Percentiles rank a stretch among this genome's conserved stretches.
Conservation (phyloP, 1,139 yeast species). For the Zygosaccharomyces sapae region DNA sequence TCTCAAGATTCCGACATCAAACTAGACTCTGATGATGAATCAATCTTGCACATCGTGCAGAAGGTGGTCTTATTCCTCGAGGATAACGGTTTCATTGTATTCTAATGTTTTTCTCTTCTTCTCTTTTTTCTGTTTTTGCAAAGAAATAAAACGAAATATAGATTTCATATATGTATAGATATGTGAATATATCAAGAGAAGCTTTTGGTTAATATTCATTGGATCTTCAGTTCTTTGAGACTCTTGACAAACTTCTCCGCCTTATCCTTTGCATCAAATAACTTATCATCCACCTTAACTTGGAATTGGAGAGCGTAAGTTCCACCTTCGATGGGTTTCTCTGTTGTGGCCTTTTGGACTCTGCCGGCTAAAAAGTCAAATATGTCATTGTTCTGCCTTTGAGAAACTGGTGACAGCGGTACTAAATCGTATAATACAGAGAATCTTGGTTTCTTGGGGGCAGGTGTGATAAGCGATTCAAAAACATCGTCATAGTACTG, state of each 20-base stretch:
- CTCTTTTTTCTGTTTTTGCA: too few species aligned
- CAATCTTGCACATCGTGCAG: constrained; percentile 60
- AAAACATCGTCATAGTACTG: constrained; percentile 57
- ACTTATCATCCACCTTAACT: constrained; percentile 40
- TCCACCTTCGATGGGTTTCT: constrained; percentile 1
- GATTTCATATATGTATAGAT: constrained; percentile 3
- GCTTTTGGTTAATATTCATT: constrained; percentile 7
- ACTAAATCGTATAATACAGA: constrained; percentile 38
- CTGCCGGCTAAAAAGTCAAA: constrained; percentile 42
- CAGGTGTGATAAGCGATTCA: constrained; percentile 59
- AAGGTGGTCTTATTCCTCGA: constrained; percentile 67
- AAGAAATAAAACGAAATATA: too few species aligned
- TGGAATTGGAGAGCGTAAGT: constrained; percentile 27
- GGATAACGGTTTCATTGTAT: constrained; percentile 70
- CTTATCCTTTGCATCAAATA: constrained; percentile 27
- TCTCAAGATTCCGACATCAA: constrained; percentile 48
- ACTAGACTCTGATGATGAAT: constrained; percentile 48
- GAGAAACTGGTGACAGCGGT: constrained; percentile 25
- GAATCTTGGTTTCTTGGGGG: constrained; percentile 57
- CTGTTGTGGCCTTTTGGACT: not conserved
- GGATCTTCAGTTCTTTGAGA: constrained; percentile 23
- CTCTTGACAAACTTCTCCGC: constrained; percentile 29
- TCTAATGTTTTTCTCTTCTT: constrained; percentile 25
- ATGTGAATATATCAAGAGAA: not conserved
- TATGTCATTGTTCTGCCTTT: constrained; percentile 40